phyloP scores from a whole-genome alignment of 257 asterid genomes.

The Rehmannia glutinosa region DNA sequence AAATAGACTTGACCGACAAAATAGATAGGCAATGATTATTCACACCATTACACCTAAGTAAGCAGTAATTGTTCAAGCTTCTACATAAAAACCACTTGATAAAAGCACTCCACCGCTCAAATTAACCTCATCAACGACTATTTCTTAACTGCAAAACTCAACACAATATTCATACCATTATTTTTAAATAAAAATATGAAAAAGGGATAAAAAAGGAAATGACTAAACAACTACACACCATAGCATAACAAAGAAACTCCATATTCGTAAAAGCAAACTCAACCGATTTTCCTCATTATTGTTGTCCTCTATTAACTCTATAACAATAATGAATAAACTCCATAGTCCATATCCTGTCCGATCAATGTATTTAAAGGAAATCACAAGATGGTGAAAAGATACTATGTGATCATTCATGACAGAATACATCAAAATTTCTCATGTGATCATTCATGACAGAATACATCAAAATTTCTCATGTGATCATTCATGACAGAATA shows the following conservation, averaged over 20 bases:
- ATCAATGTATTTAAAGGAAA: neutral
- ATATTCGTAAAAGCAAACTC: neutral
- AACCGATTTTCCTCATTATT: neutral
- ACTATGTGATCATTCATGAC: constrained; percentile 6
- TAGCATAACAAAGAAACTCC: neutral
- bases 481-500: constrained; percentile 1
- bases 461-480: neutral
- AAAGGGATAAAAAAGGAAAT: neutral
- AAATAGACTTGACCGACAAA: too few relatives aligned
- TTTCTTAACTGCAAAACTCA: neutral
- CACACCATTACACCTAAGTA: too few relatives aligned
- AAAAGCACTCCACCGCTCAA: too few relatives aligned
- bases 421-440: neutral
- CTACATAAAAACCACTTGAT: too few relatives aligned
- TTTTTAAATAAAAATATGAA: too few relatives aligned
- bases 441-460: constrained; percentile 2
- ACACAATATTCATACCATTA: neutral
- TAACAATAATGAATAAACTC: neutral
- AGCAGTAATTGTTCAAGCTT: too few relatives aligned
- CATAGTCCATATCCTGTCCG: neutral
- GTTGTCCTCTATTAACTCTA: neutral
- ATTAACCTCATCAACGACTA: too few relatives aligned
- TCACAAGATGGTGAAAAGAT: neutral
- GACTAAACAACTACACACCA: neutral
- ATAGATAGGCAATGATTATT: too few relatives aligned